These are phyloP conservation scores for Sphaerobolus stellatus DNA, from an alignment of 1,284 basidiomycete genomes.

Conservation along the genomic window DNA sequence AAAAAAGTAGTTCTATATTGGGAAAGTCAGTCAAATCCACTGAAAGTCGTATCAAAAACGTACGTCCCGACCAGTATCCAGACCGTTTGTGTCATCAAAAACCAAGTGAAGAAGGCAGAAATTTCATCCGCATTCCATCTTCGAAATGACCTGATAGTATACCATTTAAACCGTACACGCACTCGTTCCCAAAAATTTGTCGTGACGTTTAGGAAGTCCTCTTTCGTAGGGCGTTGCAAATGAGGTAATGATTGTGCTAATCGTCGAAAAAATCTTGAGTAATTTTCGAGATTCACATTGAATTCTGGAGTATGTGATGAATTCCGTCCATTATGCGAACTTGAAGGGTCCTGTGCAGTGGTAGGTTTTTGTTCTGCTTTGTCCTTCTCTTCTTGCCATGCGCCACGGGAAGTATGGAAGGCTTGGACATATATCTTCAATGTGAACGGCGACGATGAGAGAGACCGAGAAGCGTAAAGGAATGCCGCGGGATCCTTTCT, in stretches of 20 bases:
- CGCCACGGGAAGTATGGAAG: no score
- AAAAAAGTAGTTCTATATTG: constrained; percentile 85
- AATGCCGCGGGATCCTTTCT: no score
- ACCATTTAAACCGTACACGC: constrained; percentile 96
- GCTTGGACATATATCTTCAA: no score
- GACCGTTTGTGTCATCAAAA: constrained; percentile 89
- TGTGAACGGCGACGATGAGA: no score
- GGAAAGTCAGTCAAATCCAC: constrained; percentile 16
- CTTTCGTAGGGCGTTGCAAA: constrained; percentile 78
- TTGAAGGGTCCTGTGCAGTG: no score
- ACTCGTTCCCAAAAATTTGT: constrained; percentile 88
- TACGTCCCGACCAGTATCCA: constrained; percentile 95
- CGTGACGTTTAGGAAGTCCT: constrained; percentile 85
- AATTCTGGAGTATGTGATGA: constrained; percentile 22
- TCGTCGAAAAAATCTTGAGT: constrained; percentile 76
- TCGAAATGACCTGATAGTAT: constrained; percentile 93
- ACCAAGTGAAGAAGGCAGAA: constrained; percentile 94
- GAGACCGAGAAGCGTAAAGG: no score
- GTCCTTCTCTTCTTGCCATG: no score
- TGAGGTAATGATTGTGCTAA: constrained; percentile 74
- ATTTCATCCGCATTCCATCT: constrained; percentile 97
- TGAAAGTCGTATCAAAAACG: constrained; percentile 34
- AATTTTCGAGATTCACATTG: constrained; percentile 40
- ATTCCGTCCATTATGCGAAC: constrained; percentile 1
- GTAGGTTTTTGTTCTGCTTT: no score